Conservation (phyloP, 2,329 filamentous ascomycete genomes). For the Pseudogymnoascus sp. region DNA sequence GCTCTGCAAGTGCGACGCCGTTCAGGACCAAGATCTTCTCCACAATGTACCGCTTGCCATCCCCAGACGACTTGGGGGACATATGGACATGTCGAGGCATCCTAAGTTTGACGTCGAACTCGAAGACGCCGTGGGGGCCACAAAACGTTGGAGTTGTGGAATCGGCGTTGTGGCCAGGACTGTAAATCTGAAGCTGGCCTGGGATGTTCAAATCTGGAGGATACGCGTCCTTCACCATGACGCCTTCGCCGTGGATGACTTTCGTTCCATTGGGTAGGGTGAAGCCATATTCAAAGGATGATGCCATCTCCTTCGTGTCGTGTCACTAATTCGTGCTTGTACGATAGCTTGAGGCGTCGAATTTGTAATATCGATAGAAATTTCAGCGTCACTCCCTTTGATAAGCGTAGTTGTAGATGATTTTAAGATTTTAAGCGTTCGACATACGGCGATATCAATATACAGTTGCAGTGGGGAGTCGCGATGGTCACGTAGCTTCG, state of each 20-base stretch:
- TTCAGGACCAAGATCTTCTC: slow-evolving; percentile 12
- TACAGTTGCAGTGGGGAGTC: no score
- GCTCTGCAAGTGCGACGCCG: slow-evolving; percentile 12
- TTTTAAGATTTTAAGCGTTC: no score
- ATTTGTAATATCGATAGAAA: no score
- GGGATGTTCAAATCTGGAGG: slow-evolving; percentile 10
- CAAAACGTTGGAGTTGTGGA: slow-evolving; percentile 6
- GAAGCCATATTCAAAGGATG: no score
- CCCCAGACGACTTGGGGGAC: background rate
- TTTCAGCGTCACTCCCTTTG: no score
- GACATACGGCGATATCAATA: no score
- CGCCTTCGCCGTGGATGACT: background rate
- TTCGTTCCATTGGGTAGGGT: no score
- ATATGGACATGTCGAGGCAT: slow-evolving; percentile 17
- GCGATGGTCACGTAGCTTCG: no score
- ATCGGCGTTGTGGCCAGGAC: slow-evolving; percentile 2
- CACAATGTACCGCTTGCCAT: background rate
- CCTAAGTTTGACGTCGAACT: slow-evolving; percentile 11
- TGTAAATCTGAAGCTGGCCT: slow-evolving; percentile 11
- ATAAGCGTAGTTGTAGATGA: no score
- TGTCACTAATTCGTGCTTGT: no score
- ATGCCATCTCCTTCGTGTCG: no score
- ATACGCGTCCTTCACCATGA: background rate
- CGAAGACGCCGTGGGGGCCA: slow-evolving; percentile 12
- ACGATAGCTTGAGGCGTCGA: no score